Conservation (phyloP, 192 early-diverging fungal genomes). For the Spinellus fusiger region DNA sequence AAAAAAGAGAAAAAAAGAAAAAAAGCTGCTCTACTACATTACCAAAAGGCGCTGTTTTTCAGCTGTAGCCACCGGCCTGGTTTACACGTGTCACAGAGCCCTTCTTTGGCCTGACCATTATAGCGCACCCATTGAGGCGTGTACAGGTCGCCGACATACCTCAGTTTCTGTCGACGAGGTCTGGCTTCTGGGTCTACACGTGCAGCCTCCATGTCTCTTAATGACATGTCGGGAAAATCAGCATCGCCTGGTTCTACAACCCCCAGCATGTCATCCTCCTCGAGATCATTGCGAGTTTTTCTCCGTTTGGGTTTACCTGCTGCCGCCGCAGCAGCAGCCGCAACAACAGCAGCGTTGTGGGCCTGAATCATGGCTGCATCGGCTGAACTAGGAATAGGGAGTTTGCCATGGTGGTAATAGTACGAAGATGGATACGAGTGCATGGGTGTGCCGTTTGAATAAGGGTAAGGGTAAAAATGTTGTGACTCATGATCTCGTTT, state of each 20-base stretch:
- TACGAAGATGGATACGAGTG: conserved; percentile 7
- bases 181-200: conserved; percentile 43
- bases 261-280: conserved; percentile 7
- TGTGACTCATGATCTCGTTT: conserved; percentile 7
- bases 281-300: conserved; percentile 2
- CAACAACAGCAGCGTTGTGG: background rate
- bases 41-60: conserved; percentile 86
- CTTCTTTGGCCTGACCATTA: conserved; percentile 70
- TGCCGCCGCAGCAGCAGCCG: background rate
- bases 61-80: conserved; percentile 85
- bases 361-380: background rate
- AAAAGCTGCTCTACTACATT: conserved; percentile 6
- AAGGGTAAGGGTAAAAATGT: conserved; percentile 5
- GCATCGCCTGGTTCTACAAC: conserved; percentile 11
- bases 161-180: conserved; percentile 67
- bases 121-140: conserved; percentile 81
- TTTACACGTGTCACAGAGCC: conserved; percentile 75
- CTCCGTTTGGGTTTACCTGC: conserved; percentile 11
- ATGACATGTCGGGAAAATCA: conserved; percentile 28
- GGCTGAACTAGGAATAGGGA: conserved; percentile 6
- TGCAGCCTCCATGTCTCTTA: conserved; percentile 36
- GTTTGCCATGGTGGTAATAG: conserved; percentile 15
- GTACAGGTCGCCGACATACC: conserved; percentile 68
- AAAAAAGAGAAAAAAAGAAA: background rate
- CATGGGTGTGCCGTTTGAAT: background rate